Conservation (phyloP, 139 green algal genomes). For the Gonium pectorale region DNA sequence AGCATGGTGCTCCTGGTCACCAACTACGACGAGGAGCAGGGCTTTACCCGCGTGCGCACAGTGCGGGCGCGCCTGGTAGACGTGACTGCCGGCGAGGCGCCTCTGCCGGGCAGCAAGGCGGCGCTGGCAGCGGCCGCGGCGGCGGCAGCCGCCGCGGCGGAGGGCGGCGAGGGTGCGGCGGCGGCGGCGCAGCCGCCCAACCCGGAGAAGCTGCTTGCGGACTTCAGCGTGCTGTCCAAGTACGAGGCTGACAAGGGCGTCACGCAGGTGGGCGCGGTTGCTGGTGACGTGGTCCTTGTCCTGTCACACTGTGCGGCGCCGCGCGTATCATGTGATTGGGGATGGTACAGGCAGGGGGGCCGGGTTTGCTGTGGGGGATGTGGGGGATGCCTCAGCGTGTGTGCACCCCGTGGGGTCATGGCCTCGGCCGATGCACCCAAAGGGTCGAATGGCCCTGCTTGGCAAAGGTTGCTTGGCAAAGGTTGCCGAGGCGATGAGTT, state of each 20-base stretch:
- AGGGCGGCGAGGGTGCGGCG: not conserved
- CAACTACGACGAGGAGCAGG: constrained; percentile 57
- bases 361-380: too few species aligned
- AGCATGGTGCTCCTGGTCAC: constrained; percentile 49
- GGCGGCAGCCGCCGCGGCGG: not conserved
- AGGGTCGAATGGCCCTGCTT: too few species aligned
- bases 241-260: constrained; percentile 41
- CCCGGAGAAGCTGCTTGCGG: constrained; percentile 32
- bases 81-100: constrained; percentile 15
- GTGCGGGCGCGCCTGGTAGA: constrained; percentile 32
- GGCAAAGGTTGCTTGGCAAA: too few species aligned
- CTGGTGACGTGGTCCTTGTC: too few species aligned
- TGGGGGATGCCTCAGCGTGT: too few species aligned
- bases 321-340: too few species aligned
- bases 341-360: too few species aligned
- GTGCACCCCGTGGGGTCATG: too few species aligned
- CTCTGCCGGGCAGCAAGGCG: constrained; percentile 9
- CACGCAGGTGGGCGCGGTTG: constrained; percentile 31
- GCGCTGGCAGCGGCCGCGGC: not conserved
- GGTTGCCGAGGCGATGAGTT: too few species aligned
- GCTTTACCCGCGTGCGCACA: constrained; percentile 33
- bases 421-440: too few species aligned
- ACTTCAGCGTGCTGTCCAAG: constrained; percentile 50
- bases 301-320: too few species aligned
- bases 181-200: not conserved